Percentiles rank a stretch among this genome's conserved stretches.
These are phyloP conservation scores for Colletotrichum sp. DNA, from an alignment of 2,329 filamentous ascomycete genomes.

Conservation along the genomic window DNA sequence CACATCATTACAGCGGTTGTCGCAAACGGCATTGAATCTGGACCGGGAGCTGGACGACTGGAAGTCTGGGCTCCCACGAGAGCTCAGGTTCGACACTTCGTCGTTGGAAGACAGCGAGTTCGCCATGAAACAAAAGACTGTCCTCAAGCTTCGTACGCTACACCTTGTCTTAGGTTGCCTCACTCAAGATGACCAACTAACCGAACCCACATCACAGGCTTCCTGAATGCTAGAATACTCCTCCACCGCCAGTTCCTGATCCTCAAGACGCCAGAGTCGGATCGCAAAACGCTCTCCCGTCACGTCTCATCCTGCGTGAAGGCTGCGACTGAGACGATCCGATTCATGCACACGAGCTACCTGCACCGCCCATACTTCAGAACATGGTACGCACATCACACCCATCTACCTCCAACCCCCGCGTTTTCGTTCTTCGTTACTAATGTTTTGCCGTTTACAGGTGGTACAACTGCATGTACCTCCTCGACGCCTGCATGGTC, in stretches of 20 bases:
- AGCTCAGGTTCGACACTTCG: constrained; percentile 7
- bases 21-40: constrained; percentile 5
- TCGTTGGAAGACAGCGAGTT: constrained; percentile 17
- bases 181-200: not conserved
- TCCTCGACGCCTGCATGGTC: constrained; percentile 18
- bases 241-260: constrained; percentile 16
- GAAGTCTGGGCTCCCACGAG: not conserved
- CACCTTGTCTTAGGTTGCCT: rapidly evolving
- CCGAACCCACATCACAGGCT: not conserved
- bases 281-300: not conserved
- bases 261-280: not conserved
- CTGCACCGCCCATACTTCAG: constrained; percentile 15
- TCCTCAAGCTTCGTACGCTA: constrained; percentile 7
- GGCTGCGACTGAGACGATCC: constrained; percentile 8
- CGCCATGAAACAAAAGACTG: constrained; percentile 16
- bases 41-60: constrained; percentile 12
- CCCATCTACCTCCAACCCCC: not conserved
- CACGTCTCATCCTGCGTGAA: constrained; percentile 4
- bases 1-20: constrained; percentile 4
- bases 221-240: constrained; percentile 11
- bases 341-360: constrained; percentile 18
- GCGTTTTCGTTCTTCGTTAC: not conserved
- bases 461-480: constrained; percentile 22
- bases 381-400: not conserved
- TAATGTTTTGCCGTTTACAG: not conserved